Percentiles rank a stretch among this genome's conserved stretches.
These are phyloP conservation scores for Sinapis alba DNA, from an alignment of 441 rosid genomes.

Conservation along the genomic window DNA sequence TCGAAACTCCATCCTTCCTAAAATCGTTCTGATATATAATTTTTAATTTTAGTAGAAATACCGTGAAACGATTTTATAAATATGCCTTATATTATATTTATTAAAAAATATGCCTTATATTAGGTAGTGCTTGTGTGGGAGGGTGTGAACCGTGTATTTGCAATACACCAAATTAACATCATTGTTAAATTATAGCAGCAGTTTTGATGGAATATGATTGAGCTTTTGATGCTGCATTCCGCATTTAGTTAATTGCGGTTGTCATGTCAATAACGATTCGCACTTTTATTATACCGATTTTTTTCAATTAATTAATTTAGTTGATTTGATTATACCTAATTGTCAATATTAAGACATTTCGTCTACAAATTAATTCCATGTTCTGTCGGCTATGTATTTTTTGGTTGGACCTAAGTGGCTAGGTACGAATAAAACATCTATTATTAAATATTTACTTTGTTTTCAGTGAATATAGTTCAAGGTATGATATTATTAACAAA, in stretches of 20 bases:
- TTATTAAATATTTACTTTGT: too few species aligned
- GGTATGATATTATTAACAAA: too few species aligned
- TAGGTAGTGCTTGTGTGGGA: background rate
- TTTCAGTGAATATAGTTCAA: too few species aligned
- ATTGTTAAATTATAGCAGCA: constrained; percentile 16
- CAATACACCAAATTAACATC: constrained; percentile 14
- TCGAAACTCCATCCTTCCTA: background rate
- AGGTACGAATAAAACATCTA: too few species aligned
- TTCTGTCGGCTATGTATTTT: constrained; percentile 25
- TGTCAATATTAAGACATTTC: constrained; percentile 18
- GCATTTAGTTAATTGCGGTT: background rate
- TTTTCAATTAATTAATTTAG: constrained; percentile 9
- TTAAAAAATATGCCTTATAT: too few species aligned
- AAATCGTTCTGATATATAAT: background rate
- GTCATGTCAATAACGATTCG: constrained; percentile 13
- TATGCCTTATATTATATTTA: background rate
- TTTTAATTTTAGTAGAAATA: background rate
- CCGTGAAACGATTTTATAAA: background rate
- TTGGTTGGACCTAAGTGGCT: constrained; percentile 3
- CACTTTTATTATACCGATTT: background rate
- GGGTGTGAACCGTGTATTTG: constrained; percentile 3
- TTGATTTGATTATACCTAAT: background rate
- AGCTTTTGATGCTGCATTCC: constrained; percentile 23
- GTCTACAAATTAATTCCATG: constrained; percentile 27
- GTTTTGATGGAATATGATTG: constrained; percentile 30